Evolutionary conservation across 1,284 basidiomycete species (phyloP).

Genomic region (Apiotrichum sp.): DNA sequence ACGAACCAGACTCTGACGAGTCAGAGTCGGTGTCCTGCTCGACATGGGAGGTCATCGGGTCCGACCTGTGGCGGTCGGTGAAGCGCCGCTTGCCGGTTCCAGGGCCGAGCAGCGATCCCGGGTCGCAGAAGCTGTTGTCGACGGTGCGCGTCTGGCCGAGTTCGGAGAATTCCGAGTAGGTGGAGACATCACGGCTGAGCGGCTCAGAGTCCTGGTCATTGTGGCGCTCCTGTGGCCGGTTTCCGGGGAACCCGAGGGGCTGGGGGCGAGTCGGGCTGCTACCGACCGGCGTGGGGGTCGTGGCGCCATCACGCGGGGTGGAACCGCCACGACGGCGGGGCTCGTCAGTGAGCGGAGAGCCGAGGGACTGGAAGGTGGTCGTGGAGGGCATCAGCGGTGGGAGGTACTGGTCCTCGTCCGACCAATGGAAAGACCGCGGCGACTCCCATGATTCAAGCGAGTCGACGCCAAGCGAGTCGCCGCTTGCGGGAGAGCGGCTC

Average conservation of each 20-base stretch:
- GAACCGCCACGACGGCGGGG: background rate
- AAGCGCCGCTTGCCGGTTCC: background rate
- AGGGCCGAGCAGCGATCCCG: slow-evolving; percentile 8
- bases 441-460: slow-evolving; percentile 40
- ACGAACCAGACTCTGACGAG: slow-evolving; percentile 1
- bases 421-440: slow-evolving; percentile 43
- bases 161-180: slow-evolving; percentile 16
- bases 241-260: slow-evolving; percentile 12
- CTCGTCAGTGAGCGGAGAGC: background rate
- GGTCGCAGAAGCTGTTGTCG: slow-evolving; percentile 13
- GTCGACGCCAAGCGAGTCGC: slow-evolving; percentile 3
- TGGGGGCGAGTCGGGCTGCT: slow-evolving; percentile 10
- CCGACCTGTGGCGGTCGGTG: background rate
- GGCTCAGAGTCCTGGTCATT: no score
- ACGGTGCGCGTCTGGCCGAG: slow-evolving; percentile 10
- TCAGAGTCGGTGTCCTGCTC: background rate
- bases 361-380: background rate
- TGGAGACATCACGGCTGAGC: slow-evolving; percentile 11
- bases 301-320: background rate
- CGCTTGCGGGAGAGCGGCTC: slow-evolving; percentile 8
- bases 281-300: slow-evolving; percentile 36
- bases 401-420: slow-evolving; percentile 33
- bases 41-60: background rate
- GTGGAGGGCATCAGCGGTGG: slow-evolving; percentile 6
- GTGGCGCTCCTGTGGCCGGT: no score